Conservation (phyloP, 805 yeast species). For the Starmerella apis region DNA sequence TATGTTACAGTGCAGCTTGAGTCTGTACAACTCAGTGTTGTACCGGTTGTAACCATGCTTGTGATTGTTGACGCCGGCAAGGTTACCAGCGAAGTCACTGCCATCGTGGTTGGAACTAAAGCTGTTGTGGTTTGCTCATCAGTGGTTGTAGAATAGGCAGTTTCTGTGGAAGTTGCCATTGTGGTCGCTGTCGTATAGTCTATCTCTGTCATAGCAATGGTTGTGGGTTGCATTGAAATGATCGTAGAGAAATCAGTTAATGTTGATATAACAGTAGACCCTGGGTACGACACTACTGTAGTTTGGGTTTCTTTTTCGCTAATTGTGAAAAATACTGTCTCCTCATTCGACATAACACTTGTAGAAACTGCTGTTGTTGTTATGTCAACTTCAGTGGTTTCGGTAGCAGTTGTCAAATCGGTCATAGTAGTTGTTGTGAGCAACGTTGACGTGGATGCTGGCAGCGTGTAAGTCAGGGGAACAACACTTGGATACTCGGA, state of each 20-base stretch:
- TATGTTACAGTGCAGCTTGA: slow-evolving; percentile 13
- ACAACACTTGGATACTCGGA: slow-evolving; percentile 15
- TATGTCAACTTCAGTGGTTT: not conserved
- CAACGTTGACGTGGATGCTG: slow-evolving; percentile 11
- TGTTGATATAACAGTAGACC: not conserved
- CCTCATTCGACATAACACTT: not conserved
- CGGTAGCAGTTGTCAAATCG: not conserved
- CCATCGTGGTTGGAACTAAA: not conserved
- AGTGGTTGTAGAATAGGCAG: not conserved
- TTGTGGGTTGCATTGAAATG: not conserved
- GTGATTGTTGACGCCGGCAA: slow-evolving; percentile 9
- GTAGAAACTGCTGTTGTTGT: not conserved
- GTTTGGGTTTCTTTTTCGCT: not conserved
- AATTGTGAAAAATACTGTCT: not conserved
- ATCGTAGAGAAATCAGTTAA: not conserved
- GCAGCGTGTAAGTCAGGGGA: slow-evolving; percentile 13
- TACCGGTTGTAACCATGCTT: not conserved
- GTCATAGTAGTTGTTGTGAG: not conserved
- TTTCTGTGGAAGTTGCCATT: too few relatives aligned
- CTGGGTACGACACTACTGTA: not conserved
- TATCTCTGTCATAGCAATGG: not conserved
- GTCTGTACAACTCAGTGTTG: slow-evolving; percentile 13
- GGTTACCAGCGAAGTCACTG: not conserved
- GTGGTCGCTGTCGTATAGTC: slow-evolving; percentile 1
- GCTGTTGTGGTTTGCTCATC: not conserved